Conservation (phyloP, 306 rosid species). For the Hippophae tibetana region DNA sequence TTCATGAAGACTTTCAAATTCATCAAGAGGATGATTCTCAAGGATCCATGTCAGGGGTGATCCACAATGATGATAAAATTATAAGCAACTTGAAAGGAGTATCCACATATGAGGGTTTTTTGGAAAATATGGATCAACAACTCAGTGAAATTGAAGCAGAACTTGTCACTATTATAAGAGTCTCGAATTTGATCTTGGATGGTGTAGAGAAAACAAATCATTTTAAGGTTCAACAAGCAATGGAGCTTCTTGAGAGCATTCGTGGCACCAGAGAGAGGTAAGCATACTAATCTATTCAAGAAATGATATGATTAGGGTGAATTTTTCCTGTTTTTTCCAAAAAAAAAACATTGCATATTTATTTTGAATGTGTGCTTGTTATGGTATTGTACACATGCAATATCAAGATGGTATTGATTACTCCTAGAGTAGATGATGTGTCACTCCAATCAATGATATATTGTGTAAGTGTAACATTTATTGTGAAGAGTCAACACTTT, state of each 20-base stretch:
- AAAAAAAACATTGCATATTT: neutral
- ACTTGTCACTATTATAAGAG: slow-evolving; percentile 52
- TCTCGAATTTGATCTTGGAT: slow-evolving; percentile 49
- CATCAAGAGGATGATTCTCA: slow-evolving; percentile 26
- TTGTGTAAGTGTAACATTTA: no score
- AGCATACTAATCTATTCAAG: slow-evolving; percentile 9
- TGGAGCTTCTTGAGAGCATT: slow-evolving; percentile 66
- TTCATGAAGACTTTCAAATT: slow-evolving; percentile 24
- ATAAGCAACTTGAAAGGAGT: slow-evolving; percentile 31
- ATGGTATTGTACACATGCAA: neutral
- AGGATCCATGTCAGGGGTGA: slow-evolving; percentile 10
- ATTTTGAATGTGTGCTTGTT: neutral
- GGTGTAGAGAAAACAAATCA: slow-evolving; percentile 46
- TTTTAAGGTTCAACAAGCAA: slow-evolving; percentile 54
- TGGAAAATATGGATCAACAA: slow-evolving; percentile 55
- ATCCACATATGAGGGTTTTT: slow-evolving; percentile 49
- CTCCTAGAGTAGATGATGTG: no score
- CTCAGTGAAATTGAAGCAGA: slow-evolving; percentile 62
- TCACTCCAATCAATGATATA: no score
- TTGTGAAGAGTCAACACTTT: no score
- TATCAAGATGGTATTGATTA: no score
- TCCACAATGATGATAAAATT: slow-evolving; percentile 28
- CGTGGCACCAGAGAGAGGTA: slow-evolving; percentile 59
- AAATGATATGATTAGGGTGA: neutral
- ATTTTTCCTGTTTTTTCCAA: no score